Conservation (phyloP, 176 grass and related monocot genomes). For the Alloteropsis semialata region DNA sequence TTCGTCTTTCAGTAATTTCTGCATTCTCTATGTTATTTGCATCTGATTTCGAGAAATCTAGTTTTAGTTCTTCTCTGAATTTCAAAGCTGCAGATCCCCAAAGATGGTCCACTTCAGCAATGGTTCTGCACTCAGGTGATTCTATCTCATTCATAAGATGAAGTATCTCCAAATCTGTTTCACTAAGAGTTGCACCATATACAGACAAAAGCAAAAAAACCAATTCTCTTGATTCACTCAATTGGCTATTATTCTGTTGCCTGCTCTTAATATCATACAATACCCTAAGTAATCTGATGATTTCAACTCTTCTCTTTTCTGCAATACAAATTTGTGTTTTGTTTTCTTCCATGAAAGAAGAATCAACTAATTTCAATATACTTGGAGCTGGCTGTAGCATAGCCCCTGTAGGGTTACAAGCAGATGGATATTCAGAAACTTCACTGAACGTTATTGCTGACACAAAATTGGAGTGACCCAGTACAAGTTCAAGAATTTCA, state of each 20-base stretch:
- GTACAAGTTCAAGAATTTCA: conserved; percentile 82
- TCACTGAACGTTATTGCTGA: conserved; percentile 48
- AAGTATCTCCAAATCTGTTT: conserved; percentile 86
- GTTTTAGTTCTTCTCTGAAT: conserved; percentile 74
- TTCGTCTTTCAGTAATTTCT: conserved; percentile 52
- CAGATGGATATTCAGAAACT: conserved; percentile 44
- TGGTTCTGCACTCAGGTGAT: conserved; percentile 50
- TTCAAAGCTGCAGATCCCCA: conserved; percentile 67
- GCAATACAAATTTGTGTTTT: conserved; percentile 26
- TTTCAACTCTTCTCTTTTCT: conserved; percentile 71
- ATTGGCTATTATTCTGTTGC: conserved; percentile 47
- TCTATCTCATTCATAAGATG: conserved; percentile 89
- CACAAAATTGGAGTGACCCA: conserved; percentile 92
- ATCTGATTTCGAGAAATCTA: conserved; percentile 48
- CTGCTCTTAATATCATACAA: conserved; percentile 71
- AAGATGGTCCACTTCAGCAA: conserved; percentile 87
- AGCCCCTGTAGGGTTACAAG: conserved; percentile 38
- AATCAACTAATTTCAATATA: conserved; percentile 72
- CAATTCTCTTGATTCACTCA: conserved; percentile 64
- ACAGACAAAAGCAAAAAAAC: conserved; percentile 80
- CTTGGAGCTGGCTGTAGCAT: conserved; percentile 75
- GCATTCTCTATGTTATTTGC: conserved; percentile 37
- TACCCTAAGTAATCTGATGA: conserved; percentile 85
- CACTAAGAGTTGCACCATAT: conserved; percentile 77
- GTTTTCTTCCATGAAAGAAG: conserved; percentile 35